Base-by-base conservation (phyloP, 768 basidiomycete genomes). In the Pulveroboletus sp. region DNA sequence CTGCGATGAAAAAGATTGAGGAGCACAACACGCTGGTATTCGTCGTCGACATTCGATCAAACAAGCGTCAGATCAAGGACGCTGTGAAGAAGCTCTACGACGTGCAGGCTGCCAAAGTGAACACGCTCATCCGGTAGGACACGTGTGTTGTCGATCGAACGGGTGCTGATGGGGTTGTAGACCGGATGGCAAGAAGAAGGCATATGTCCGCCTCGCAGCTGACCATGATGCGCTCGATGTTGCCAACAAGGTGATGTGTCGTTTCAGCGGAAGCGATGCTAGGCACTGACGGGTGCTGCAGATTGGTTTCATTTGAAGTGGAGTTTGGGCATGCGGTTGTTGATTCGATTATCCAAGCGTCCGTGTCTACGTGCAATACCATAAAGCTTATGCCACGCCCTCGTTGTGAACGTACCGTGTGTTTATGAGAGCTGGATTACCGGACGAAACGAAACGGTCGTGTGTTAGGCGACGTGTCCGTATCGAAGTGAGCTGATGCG, bases 1-100 rank as follows among this genome's bases (percentile, higher is more conserved):
- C 83, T 11, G 94, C 95, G 55, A 97, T 98, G 95, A 95, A 97
- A 83, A 96, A 99, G 83, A 99, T 99, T 51, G 95, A 99, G 80
- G 95, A 97, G 73, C 86, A 97, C 80, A 98, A 99, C 75, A 99
- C 96, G 30, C 82, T 98, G 51, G 96, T 99, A 52, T 99, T 98
- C 79, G 86, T 98, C 54, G 93, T 96, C 46, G 94, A 97, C 72
- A 65, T 97, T 71, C 85, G 83, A 69, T 76, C 92, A 60, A 99
- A 96, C 84, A 99, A 99, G 82, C 84, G 93, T 41, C 93, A 99
- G 73, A 98, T 98, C 77, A 95, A 93, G 83, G 92, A 97, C 63
- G 96, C 96, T 2, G 93, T 99, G 62, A 97, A 97, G 84, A 96
- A 96, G 82, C 72, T 99, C 63, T 98, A 97, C 72, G 94, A 96